These are phyloP conservation scores for Dryas integrifolia DNA, from an alignment of 331 rosid genomes.

Conservation along the genomic window DNA sequence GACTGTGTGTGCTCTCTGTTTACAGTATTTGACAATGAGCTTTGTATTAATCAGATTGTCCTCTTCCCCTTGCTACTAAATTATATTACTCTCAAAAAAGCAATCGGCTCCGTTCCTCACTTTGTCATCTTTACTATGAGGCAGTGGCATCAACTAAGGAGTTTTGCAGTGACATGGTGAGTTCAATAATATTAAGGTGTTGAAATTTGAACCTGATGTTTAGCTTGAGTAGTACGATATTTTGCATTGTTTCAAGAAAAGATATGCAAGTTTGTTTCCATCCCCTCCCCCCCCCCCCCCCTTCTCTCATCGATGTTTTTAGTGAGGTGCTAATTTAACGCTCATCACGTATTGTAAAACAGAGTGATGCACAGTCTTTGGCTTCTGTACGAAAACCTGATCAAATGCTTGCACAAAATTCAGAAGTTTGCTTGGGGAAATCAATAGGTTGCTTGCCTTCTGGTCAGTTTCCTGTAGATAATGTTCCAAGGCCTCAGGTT, in stretches of 20 bases:
- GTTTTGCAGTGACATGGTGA: slow-evolving; percentile 35
- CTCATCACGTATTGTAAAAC: slow-evolving; percentile 31
- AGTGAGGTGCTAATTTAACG: slow-evolving; percentile 28
- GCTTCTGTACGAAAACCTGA: slow-evolving; percentile 42
- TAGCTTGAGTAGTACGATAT: neutral
- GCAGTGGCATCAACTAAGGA: slow-evolving; percentile 50
- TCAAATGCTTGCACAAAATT: slow-evolving; percentile 45
- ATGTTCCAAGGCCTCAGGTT: slow-evolving; percentile 56
- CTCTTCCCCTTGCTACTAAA: slow-evolving; percentile 90
- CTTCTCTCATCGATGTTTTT: neutral
- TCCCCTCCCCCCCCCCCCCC: neutral
- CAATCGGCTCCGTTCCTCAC: slow-evolving; percentile 67
- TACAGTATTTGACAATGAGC: slow-evolving; percentile 27
- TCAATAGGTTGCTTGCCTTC: slow-evolving; percentile 44
- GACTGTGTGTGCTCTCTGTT: neutral
- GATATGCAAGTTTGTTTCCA: neutral
- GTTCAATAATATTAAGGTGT: slow-evolving; percentile 25
- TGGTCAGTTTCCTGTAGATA: slow-evolving; percentile 56
- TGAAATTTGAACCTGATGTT: neutral
- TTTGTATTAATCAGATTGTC: slow-evolving; percentile 51
- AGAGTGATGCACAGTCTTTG: slow-evolving; percentile 45
- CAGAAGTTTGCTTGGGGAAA: slow-evolving; percentile 49
- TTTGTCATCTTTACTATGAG: slow-evolving; percentile 61
- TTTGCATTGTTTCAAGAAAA: neutral
- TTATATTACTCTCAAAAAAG: slow-evolving; percentile 79